These are phyloP conservation scores for Ormosia semicastrata DNA, from an alignment of 306 rosid genomes.

Conservation along the genomic window DNA sequence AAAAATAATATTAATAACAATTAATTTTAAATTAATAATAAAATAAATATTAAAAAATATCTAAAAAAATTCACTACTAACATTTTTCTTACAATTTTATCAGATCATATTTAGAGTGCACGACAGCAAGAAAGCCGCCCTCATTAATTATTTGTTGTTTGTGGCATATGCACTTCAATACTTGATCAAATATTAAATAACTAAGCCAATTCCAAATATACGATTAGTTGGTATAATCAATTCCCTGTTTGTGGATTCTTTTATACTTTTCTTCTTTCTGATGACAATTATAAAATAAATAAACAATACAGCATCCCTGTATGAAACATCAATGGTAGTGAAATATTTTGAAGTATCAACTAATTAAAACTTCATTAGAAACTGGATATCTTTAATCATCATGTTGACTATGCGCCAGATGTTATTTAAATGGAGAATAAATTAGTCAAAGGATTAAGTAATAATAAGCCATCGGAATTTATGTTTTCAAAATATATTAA, in stretches of 20 bases:
- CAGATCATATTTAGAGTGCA: conserved; percentile 17
- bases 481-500: background rate
- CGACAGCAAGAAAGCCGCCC: conserved; percentile 8
- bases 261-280: background rate
- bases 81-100: background rate
- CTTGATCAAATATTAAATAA: background rate
- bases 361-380: background rate
- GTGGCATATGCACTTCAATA: background rate
- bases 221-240: background rate
- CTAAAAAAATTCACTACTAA: no score
- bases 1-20: no score
- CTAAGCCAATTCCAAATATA: background rate
- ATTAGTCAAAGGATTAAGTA: background rate
- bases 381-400: background rate
- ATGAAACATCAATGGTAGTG: background rate
- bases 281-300: background rate
- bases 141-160: background rate
- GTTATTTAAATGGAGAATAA: background rate
- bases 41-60: no score
- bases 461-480: background rate
- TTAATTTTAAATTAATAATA: no score
- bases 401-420: background rate
- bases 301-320: background rate
- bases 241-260: background rate
- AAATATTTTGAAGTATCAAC: background rate